A percentile compares a stretch with the other conserved stretches of the same genome.
These are phyloP conservation scores for Aspergillus persii DNA, from an alignment of 2,329 filamentous ascomycete species.

Conservation along the genomic window DNA sequence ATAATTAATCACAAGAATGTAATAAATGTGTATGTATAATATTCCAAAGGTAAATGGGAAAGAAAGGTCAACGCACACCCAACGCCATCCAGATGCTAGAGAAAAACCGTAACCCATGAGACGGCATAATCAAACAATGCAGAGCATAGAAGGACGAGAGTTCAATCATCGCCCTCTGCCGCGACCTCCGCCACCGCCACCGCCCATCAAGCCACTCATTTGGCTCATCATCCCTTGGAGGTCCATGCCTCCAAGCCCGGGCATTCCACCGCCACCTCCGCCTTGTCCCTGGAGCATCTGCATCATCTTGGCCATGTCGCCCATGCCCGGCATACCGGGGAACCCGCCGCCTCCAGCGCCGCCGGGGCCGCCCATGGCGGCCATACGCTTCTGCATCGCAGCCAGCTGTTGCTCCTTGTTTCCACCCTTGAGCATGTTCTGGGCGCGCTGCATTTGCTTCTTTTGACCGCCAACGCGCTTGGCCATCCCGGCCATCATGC, in stretches of 20 bases:
- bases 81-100: slow-evolving; percentile 19
- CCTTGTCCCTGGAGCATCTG: slow-evolving; percentile 86
- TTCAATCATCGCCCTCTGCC: slow-evolving; percentile 32
- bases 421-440: slow-evolving; percentile 83
- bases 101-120: slow-evolving; percentile 5
- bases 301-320: slow-evolving; percentile 88
- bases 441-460: slow-evolving; percentile 94
- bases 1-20: not conserved
- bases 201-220: slow-evolving; percentile 64
- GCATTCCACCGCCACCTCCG: slow-evolving; percentile 65
- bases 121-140: not conserved
- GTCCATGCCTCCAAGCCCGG: slow-evolving; percentile 55
- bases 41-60: not conserved
- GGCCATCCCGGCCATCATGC: slow-evolving; percentile 98
- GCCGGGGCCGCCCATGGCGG: slow-evolving; percentile 79
- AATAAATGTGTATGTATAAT: not conserved
- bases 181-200: slow-evolving; percentile 37
- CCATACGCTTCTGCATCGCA: slow-evolving; percentile 93
- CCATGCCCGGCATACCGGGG: slow-evolving; percentile 67
- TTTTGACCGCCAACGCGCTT: slow-evolving; percentile 98
- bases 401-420: slow-evolving; percentile 93
- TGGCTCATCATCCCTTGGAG: slow-evolving; percentile 74
- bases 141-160: slow-evolving; percentile 5
- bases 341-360: slow-evolving; percentile 55
- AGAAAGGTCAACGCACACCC: slow-evolving; percentile 11